These are phyloP conservation scores for Epichloe sibirici DNA, from an alignment of 2,329 filamentous ascomycete species.

Conservation along the genomic window DNA sequence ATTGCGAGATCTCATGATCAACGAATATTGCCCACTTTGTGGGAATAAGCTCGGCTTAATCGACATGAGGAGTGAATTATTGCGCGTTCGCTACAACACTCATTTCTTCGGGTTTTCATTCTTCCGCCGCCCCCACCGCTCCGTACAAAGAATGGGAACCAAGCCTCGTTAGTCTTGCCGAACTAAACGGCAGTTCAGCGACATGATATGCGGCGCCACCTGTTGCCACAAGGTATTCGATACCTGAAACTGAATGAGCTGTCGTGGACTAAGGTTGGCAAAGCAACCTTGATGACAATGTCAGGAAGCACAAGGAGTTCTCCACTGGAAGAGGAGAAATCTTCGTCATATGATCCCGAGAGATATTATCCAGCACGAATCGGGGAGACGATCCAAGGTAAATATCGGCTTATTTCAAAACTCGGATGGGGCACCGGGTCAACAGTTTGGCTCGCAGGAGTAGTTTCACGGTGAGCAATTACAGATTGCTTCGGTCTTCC, in stretches of 20 bases:
- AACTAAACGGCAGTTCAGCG: not conserved
- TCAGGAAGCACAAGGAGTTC: not conserved
- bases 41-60: too few species aligned
- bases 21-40: too few species aligned
- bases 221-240: not conserved
- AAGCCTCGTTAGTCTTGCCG: not conserved
- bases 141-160: not conserved
- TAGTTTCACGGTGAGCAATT: slow-evolving; percentile 14
- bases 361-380: slow-evolving; percentile 21
- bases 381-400: slow-evolving; percentile 19
- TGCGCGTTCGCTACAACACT: too few species aligned
- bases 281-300: slow-evolving; percentile 1
- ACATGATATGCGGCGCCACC: slow-evolving; percentile 1
- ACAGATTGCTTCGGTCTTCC: not conserved
- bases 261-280: not conserved
- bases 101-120: not conserved
- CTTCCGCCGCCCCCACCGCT: not conserved
- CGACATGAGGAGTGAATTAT: too few species aligned
- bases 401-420: slow-evolving; percentile 25
- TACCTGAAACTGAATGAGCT: not conserved
- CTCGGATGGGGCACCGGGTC: slow-evolving; percentile 26
- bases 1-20: too few species aligned
- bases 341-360: slow-evolving; percentile 13
- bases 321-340: slow-evolving; percentile 15
- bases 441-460: slow-evolving; percentile 26